Evolutionary conservation across 306 rosid genomes (phyloP).

Genomic region (Cicer chorassanicum): DNA sequence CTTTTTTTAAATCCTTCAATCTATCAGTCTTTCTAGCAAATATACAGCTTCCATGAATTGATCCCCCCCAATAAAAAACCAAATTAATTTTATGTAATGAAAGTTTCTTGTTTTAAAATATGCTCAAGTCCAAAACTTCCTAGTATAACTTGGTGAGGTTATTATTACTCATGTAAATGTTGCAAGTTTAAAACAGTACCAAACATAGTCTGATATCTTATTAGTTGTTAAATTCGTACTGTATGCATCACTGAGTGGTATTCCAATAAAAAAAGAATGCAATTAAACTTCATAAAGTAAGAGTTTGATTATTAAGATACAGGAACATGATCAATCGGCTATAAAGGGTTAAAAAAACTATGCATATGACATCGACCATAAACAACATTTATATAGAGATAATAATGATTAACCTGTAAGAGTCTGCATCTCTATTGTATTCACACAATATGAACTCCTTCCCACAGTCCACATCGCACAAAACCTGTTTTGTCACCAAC

Average conservation of each 20-base stretch:
- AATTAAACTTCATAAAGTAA: background rate
- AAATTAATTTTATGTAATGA: background rate
- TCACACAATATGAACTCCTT: slow-evolving; percentile 94
- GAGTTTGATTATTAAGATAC: background rate
- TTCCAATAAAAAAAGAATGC: background rate
- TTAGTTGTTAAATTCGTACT: slow-evolving; percentile 3
- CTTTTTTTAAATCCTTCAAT: background rate
- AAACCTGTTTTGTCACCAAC: slow-evolving; percentile 61
- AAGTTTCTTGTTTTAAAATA: background rate
- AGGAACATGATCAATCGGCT: background rate
- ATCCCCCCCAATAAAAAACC: background rate
- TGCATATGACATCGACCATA: background rate
- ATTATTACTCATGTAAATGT: background rate
- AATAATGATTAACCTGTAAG: slow-evolving; percentile 65
- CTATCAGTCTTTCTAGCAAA: background rate
- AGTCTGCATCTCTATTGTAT: slow-evolving; percentile 96
- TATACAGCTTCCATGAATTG: background rate
- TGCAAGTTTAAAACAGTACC: background rate
- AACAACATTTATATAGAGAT: slow-evolving; percentile 1
- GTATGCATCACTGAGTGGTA: slow-evolving; percentile 6
- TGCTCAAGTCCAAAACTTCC: background rate
- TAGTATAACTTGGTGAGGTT: background rate
- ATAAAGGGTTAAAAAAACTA: background rate
- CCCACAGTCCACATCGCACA: slow-evolving; percentile 67
- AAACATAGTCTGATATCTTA: background rate